Base-by-base conservation (phyloP, 208 protist species). In the Acanthamoeba rhysodes region DNA sequence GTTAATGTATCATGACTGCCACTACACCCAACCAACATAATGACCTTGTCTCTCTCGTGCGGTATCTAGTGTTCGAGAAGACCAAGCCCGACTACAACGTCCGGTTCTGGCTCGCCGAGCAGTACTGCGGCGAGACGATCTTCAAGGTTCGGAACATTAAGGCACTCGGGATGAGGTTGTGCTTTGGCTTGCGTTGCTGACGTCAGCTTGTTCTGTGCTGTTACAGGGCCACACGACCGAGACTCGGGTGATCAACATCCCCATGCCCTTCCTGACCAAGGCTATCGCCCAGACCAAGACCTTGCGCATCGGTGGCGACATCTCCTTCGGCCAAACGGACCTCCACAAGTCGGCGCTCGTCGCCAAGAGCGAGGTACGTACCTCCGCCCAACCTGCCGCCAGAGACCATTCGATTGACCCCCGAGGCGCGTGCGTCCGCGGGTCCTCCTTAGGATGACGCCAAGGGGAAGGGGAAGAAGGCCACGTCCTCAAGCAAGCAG, bases 101-200 rank as follows among this genome's bases (percentile, higher is more conserved):
- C 34, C 5, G 90, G 32, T 68, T 85, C 50, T 94, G 90, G 90
- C 72, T 94, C 18, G 90, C 70, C 8, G 90, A 94, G 22, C 66
- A 85, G 53, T 94, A 94, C 72, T 80, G 70, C 37, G 90, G 90
- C 6, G 90, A 94, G 55, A 70, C 90, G n/a, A 32, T 85, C n/a
- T 94, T 85, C 72, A 82, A 94, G 84, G 74, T 84, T 18, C 22
- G 50, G 41, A 27, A 12, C 22, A 32, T 80, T 3, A 7, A 48
- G 45, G 45, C 45, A 68, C 27, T 22, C 4, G 18, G 24, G 8
- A 2, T 7, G 27, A 24, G 1, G 24, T 32, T 68, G 16, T 6
- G 24, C 27, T 14, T 24, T 29, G 12, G 70, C 70, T 18, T 0
- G 22, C 18, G 8, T 14, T 32, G 7, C 72, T 32, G 2, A 22